Conservation (phyloP, 768 basidiomycete genomes). For the Suillus ampliporus region DNA sequence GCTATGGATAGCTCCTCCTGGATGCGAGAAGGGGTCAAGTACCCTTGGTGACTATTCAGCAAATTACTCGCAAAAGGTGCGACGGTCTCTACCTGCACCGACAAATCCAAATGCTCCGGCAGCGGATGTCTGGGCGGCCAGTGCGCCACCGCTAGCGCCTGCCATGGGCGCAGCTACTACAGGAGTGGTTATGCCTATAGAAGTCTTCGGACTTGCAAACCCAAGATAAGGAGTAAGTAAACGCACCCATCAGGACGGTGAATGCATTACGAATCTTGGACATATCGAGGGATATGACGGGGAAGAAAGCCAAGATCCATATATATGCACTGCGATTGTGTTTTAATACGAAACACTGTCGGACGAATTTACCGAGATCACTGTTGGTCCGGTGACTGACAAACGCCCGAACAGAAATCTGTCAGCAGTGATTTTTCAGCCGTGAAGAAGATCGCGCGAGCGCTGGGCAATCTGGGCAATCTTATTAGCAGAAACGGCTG, state of each 20-base stretch:
- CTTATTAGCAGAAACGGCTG: background rate
- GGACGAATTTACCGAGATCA: background rate
- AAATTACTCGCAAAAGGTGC: constrained; percentile 12
- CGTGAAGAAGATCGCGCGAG: background rate
- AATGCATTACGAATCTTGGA: constrained; percentile 1
- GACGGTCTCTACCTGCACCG: constrained; percentile 52
- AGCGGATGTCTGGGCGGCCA: constrained; percentile 65
- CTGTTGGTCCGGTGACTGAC: background rate
- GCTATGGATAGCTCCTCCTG: constrained; percentile 57
- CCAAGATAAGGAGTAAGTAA: background rate
- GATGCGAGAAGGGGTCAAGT: constrained; percentile 50
- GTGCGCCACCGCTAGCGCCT: constrained; percentile 63
- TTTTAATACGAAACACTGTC: background rate
- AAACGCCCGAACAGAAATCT: background rate
- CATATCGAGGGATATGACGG: background rate
- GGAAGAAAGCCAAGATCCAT: background rate
- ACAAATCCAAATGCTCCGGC: constrained; percentile 83
- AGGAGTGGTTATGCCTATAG: constrained; percentile 59
- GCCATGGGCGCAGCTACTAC: constrained; percentile 75
- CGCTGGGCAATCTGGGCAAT: background rate
- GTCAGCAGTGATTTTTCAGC: background rate
- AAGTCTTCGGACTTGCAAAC: constrained; percentile 33
- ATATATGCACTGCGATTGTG: background rate
- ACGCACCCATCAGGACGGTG: constrained; percentile 2
- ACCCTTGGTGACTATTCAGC: constrained; percentile 44